Evolutionary conservation across 2,329 filamentous ascomycete genomes (phyloP), one percentile per base, ranked within the genome.

Genomic region (Cordyceps fumosorosea): DNA sequence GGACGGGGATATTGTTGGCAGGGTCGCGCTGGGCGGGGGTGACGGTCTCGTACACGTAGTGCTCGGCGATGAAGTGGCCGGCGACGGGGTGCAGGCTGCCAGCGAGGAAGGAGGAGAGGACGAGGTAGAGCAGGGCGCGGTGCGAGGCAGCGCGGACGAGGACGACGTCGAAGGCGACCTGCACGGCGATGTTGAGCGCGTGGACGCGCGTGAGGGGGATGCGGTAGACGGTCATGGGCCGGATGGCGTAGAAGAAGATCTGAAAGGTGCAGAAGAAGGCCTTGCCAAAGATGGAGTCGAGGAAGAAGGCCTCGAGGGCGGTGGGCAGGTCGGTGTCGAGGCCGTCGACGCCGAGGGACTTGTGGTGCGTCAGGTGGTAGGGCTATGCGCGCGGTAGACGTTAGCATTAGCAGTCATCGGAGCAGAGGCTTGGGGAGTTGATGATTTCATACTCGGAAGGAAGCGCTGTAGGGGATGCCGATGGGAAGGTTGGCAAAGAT

Each of bases 261-360:
- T 99, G 95, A 80, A 97, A 99, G 68, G 95, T 99, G 79, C 90
- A 93, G 84, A 99, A 99, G 81, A 99, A 99, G 67, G 95, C 89
- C 78, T 99, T 99, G 74, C 95, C 95, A 20, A 93, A 85, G 69
- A 99, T 88, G 8, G 92, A 97, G 80, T 99, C 90, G 70, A 99
- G 88, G 74, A 99, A 89, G 72, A 96, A 78, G 65, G 92, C 93
- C 79, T 99, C 95, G 56, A 97, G 77, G 55, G 90, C 86, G 20
- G 95, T 98, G 26, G 95, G 95, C 32, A 99, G 87, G 72, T 99
- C 95, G 51, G 93, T 96, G 75, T 99, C 95, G 50, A 99, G 85
- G 62, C 95, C 95, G 70, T 96, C 91, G 56, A 99, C 93, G 65
- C 95, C 95, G 58, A 99, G 89, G 44, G 93, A 96, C 80, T 99